phyloP scores from a whole-genome alignment of 1,284 basidiomycete species.

The Psilocybe mexicana region DNA sequence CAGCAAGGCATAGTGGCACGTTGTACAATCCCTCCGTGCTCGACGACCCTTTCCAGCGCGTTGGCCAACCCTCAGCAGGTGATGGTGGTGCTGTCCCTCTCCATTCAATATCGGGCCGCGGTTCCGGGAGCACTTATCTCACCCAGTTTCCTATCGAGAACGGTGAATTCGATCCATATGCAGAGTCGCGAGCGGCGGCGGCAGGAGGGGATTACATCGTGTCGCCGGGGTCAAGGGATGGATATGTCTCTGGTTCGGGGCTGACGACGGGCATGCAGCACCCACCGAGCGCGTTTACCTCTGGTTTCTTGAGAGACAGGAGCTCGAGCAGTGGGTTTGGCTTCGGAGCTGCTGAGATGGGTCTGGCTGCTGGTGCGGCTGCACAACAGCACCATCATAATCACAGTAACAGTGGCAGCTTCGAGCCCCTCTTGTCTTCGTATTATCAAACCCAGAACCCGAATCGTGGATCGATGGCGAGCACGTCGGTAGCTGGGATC shows the following conservation, averaged over 20 bases:
- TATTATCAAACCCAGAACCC: constrained; percentile 1
- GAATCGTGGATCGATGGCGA: constrained; percentile 6
- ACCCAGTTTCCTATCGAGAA: constrained; percentile 21
- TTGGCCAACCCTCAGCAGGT: not conserved
- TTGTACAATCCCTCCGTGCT: constrained; percentile 26
- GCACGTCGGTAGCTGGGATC: not conserved
- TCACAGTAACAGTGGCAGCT: constrained; percentile 59
- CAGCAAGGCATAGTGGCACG: constrained; percentile 20
- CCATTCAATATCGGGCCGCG: constrained; percentile 33
- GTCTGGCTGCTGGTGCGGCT: not conserved
- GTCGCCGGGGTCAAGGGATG: constrained; percentile 35
- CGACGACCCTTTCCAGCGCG: constrained; percentile 24
- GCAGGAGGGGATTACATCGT: constrained; percentile 36
- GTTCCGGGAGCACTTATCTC: constrained; percentile 30
- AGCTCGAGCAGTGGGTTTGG: constrained; percentile 32
- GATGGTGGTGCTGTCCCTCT: constrained; percentile 12
- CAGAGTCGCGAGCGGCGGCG: constrained; percentile 7
- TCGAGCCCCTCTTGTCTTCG: constrained; percentile 58
- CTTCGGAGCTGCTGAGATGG: constrained; percentile 6
- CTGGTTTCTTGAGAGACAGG: constrained; percentile 39
- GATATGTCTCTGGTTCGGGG: constrained; percentile 44
- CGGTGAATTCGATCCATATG: constrained; percentile 55
- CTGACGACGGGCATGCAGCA: constrained; percentile 27
- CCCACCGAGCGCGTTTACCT: constrained; percentile 38
- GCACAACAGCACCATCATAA: constrained; percentile 34